Conservation (phyloP, 2,329 filamentous ascomycete genomes). For the Penicillium glabrum region DNA sequence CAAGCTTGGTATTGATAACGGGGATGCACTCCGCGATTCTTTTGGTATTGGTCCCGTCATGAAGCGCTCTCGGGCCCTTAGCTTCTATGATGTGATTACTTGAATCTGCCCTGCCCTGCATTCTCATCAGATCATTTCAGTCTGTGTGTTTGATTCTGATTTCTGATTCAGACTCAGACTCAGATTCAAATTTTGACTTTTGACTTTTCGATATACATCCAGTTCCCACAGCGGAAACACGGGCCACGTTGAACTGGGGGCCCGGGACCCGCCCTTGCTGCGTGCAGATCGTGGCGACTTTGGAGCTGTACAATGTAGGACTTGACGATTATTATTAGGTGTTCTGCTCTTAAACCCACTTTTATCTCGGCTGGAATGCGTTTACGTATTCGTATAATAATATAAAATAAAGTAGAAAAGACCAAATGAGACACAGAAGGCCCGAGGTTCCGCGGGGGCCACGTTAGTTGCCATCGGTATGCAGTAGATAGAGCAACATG, state of each 20-base stretch:
- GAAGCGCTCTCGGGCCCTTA: background rate
- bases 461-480: background rate
- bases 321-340: no score
- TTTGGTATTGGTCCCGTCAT: background rate
- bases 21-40: background rate
- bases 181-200: background rate
- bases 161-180: background rate
- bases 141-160: background rate
- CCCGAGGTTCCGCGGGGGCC: no score
- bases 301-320: no score
- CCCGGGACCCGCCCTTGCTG: constrained; percentile 14
- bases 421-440: no score
- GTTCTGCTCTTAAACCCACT: no score
- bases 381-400: background rate
- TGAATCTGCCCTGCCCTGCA: background rate
- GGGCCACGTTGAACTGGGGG: constrained; percentile 15
- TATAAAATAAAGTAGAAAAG: no score
- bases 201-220: background rate
- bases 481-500: background rate
- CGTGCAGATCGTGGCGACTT: constrained; percentile 11
- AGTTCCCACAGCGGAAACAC: constrained; percentile 7
- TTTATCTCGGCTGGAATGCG: background rate
- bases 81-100: background rate
- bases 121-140: no score
- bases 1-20: background rate